Percentiles rank a stretch among this genome's conserved stretches.
These are phyloP conservation scores for Solanum chilense DNA, from an alignment of 257 asterid genomes.

Conservation along the genomic window DNA sequence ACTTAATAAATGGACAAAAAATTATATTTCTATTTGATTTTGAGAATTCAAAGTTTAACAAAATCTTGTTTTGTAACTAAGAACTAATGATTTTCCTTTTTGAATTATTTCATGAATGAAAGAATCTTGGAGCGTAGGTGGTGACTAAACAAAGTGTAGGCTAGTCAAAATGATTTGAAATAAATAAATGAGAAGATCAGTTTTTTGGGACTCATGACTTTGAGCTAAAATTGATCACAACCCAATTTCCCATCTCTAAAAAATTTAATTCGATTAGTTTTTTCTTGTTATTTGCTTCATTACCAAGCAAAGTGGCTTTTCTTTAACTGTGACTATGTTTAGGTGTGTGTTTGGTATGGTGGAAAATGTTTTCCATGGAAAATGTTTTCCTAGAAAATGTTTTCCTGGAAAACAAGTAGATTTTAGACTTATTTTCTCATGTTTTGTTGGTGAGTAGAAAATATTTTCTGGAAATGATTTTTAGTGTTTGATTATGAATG, in stretches of 20 bases:
- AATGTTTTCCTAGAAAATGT: too few relatives aligned
- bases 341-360: too few relatives aligned
- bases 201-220: not conserved
- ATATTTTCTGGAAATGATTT: too few relatives aligned
- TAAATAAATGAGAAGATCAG: not conserved
- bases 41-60: not conserved
- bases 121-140: not conserved
- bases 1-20: not conserved
- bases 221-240: not conserved
- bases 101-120: not conserved
- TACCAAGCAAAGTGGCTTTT: not conserved
- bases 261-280: too few relatives aligned
- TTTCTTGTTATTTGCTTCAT: not conserved
- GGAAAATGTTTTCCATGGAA: too few relatives aligned
- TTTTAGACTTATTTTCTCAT: too few relatives aligned
- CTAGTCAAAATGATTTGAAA: not conserved
- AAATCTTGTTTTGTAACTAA: not conserved
- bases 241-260: not conserved
- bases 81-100: not conserved
- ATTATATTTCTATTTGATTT: not conserved
- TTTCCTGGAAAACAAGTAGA: too few relatives aligned
- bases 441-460: too few relatives aligned
- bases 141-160: not conserved
- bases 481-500: too few relatives aligned
- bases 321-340: not conserved